phyloP scores from a whole-genome alignment of 495 filamentous ascomycete species.

The Aspergillus bridgeri region DNA sequence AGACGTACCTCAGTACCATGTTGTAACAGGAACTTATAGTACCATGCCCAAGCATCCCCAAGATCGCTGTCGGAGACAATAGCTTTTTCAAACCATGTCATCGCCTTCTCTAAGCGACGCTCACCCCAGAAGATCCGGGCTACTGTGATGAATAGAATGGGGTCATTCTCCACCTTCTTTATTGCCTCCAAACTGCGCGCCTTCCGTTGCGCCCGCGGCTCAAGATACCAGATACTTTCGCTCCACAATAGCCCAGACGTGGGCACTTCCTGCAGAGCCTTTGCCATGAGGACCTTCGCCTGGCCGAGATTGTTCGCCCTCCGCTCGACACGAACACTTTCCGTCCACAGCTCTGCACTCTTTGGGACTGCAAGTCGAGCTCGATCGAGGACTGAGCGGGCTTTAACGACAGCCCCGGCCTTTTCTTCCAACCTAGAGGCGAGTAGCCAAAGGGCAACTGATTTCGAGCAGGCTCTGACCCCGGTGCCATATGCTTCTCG shows the following conservation, averaged over 20 bases:
- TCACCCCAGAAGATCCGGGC: conserved; percentile 76
- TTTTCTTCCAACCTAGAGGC: conserved; percentile 85
- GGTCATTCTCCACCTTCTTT: conserved; percentile 92
- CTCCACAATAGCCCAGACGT: conserved; percentile 86
- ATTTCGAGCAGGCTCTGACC: conserved; percentile 78
- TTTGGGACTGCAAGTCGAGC: conserved; percentile 84
- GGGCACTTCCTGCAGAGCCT: conserved; percentile 86
- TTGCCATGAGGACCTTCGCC: conserved; percentile 87
- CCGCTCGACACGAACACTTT: conserved; percentile 87
- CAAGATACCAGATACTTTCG: conserved; percentile 92
- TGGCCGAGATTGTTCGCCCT: conserved; percentile 80
- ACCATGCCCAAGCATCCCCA: conserved; percentile 98
- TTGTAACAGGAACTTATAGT: conserved; percentile 85
- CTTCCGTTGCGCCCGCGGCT: conserved; percentile 85
- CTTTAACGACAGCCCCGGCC: conserved; percentile 79
- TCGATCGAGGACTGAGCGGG: conserved; percentile 86
- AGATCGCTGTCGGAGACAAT: conserved; percentile 78
- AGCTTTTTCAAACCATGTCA: conserved; percentile 96
- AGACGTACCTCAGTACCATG: conserved; percentile 72
- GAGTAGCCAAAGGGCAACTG: conserved; percentile 84
- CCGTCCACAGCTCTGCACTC: conserved; percentile 79
- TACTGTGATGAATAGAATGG: conserved; percentile 74
- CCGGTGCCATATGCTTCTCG: conserved; percentile 89
- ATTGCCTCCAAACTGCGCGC: conserved; percentile 88
- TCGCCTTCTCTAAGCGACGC: conserved; percentile 82